Percentiles rank a stretch among this genome's conserved stretches.
phyloP scores from a whole-genome alignment of 106 monocot species.

The Allium fistulosum region DNA sequence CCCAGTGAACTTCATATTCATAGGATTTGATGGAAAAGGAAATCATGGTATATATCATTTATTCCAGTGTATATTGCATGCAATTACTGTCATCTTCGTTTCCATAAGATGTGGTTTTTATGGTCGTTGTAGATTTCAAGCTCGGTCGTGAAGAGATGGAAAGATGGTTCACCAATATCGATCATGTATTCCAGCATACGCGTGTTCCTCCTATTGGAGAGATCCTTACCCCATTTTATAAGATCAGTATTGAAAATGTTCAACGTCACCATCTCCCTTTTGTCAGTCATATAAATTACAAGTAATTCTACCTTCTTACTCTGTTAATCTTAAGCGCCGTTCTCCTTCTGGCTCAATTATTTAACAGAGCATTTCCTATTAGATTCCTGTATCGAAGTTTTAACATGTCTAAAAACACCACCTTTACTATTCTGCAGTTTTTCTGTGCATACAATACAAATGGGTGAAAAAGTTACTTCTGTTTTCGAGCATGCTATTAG shows the following conservation, averaged over 20 bases:
- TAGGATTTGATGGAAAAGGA: conserved; percentile 98
- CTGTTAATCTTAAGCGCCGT: not conserved
- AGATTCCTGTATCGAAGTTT: no score
- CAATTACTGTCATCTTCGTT: no score
- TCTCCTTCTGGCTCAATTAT: not conserved
- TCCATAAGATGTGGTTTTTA: not conserved
- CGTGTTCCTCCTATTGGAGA: conserved; percentile 87
- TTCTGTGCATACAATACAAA: conserved; percentile 83
- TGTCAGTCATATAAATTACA: conserved; percentile 85
- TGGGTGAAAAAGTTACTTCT: conserved; percentile 85
- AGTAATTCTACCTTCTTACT: conserved; percentile 30
- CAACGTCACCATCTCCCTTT: conserved; percentile 80
- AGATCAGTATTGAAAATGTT: conserved; percentile 55
- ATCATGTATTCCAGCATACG: conserved; percentile 89
- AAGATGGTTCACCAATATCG: conserved; percentile 93
- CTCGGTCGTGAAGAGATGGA: conserved; percentile 77
- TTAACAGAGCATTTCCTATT: not conserved
- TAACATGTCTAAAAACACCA: no score
- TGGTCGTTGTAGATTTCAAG: conserved; percentile 55
- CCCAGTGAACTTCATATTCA: conserved; percentile 90
- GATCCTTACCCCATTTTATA: conserved; percentile 83
- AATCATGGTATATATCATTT: conserved; percentile 48
- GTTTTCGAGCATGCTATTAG: conserved; percentile 84
- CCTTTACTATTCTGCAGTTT: conserved; percentile 48
- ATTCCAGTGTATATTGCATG: no score